A percentile compares a stretch with the other conserved stretches of the same genome.
Evolutionary conservation across 2,329 filamentous ascomycete species (phyloP).

Genomic region (Cladosporium austrohemisphaericum): DNA sequence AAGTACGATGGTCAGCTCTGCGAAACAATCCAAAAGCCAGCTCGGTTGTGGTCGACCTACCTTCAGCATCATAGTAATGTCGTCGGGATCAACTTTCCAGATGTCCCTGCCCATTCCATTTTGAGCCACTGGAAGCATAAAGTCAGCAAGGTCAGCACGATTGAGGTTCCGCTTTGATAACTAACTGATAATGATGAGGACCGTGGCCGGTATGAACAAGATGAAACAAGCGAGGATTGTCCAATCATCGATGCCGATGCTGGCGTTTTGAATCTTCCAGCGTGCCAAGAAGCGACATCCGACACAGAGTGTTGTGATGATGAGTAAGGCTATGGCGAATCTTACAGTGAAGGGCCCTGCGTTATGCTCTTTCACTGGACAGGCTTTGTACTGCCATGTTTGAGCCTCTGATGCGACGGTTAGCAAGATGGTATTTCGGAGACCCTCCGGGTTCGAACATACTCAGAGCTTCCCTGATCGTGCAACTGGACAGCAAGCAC

Average conservation of each 20-base stretch:
- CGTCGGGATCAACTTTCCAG: background rate
- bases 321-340: background rate
- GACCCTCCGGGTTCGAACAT: background rate
- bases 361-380: slow-evolving; percentile 1
- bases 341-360: background rate
- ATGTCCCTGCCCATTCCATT: slow-evolving; percentile 1
- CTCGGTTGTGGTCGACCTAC: background rate
- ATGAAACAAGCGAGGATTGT: background rate
- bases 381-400: background rate
- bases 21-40: background rate
- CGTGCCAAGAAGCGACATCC: background rate
- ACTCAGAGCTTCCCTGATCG: background rate
- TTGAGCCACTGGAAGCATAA: background rate
- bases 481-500: background rate
- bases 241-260: background rate
- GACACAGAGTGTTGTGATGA: background rate
- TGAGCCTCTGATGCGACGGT: background rate
- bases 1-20: background rate
- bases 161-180: background rate
- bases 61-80: slow-evolving; percentile 3
- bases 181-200: background rate
- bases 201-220: background rate
- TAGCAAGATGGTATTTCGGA: background rate
- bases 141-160: background rate
- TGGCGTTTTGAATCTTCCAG: background rate